A percentile compares a stretch with the other conserved stretches of the same genome.
Evolutionary conservation across 495 filamentous ascomycete species (phyloP).

Genomic region (Astrothelium subdiscretum): DNA sequence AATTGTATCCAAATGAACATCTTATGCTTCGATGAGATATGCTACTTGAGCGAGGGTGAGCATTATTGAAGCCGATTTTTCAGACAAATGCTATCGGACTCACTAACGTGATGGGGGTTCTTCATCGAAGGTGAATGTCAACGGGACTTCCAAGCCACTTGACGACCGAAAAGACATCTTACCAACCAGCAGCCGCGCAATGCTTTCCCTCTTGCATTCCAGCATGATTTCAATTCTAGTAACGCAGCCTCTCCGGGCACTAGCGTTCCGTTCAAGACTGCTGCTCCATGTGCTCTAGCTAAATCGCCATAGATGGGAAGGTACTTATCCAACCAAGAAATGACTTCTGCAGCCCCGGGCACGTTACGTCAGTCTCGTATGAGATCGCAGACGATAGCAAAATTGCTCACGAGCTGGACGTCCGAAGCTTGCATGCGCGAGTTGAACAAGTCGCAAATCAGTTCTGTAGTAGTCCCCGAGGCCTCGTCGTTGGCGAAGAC

Average conservation of each 20-base stretch:
- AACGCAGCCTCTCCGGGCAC: constrained; percentile 35
- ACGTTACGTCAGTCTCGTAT: constrained; percentile 69
- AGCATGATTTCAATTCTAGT: background rate
- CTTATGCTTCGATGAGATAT: background rate
- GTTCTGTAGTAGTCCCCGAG: constrained; percentile 46
- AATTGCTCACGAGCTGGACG: constrained; percentile 51
- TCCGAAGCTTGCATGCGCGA: constrained; percentile 54
- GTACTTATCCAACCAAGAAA: constrained; percentile 55
- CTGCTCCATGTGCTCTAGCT: constrained; percentile 37
- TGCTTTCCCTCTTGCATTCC: background rate
- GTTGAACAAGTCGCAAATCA: constrained; percentile 51
- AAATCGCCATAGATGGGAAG: constrained; percentile 36
- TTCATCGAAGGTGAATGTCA: background rate
- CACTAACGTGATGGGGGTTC: background rate
- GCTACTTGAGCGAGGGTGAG: background rate
- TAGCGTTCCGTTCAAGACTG: constrained; percentile 38
- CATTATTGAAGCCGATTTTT: background rate
- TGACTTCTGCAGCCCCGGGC: constrained; percentile 50
- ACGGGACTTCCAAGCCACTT: background rate
- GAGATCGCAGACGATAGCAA: constrained; percentile 57
- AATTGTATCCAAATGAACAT: background rate
- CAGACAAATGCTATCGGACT: background rate
- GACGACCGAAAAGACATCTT: background rate
- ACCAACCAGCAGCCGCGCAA: background rate
- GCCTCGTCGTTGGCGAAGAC: constrained; percentile 70